Evolutionary conservation across 2,329 filamentous ascomycete genomes (phyloP).

Genomic region (Fusarium penzigii): DNA sequence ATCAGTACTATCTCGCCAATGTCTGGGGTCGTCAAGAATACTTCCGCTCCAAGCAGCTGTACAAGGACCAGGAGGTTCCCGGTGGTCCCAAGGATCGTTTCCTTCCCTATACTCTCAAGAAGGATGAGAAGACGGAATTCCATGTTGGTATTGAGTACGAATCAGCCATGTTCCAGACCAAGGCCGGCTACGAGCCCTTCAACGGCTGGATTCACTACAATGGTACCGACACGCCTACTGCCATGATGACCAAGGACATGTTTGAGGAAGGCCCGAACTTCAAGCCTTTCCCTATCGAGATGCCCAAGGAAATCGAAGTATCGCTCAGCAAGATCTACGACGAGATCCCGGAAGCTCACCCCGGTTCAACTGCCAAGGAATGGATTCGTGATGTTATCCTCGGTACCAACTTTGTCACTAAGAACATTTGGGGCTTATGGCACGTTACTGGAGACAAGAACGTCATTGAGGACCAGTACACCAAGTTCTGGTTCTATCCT

Average conservation of each 20-base stretch:
- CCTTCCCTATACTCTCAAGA: conserved; percentile 4
- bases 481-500: conserved; percentile 18
- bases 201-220: conserved; percentile 37
- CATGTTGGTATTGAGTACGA: conserved; percentile 44
- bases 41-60: conserved; percentile 31
- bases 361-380: conserved; percentile 27
- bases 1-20: conserved; percentile 46
- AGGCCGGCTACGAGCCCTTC: conserved; percentile 37
- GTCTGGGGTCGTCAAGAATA: conserved; percentile 45
- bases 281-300: conserved; percentile 31
- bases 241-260: conserved; percentile 25
- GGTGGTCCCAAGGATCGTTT: conserved; percentile 12
- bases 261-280: conserved; percentile 29
- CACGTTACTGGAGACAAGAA: conserved; percentile 18
- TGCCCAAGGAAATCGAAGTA: conserved; percentile 34
- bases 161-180: conserved; percentile 42
- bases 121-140: conserved; percentile 27
- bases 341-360: conserved; percentile 29
- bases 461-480: conserved; percentile 14
- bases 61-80: neutral
- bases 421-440: conserved; percentile 16
- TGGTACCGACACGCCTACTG: conserved; percentile 21
- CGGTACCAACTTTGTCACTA: conserved; percentile 38
- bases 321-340: conserved; percentile 34
- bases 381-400: conserved; percentile 37